Evolutionary conservation across 164 flowering plant species (phyloP).

Genomic region (Sextonia rubra): DNA sequence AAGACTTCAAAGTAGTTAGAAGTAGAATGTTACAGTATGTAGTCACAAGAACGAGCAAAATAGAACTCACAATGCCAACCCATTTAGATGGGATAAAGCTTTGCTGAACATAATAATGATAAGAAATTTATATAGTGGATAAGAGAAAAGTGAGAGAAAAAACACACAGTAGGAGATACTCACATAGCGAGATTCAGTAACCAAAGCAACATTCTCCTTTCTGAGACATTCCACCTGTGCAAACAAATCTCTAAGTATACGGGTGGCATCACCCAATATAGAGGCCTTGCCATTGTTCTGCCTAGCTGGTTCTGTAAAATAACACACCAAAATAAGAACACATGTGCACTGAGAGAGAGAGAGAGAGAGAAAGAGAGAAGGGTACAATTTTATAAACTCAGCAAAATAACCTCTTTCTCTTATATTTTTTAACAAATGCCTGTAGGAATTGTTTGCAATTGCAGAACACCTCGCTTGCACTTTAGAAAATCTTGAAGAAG

Average conservation of each 20-base stretch:
- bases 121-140: not conserved
- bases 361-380: no score
- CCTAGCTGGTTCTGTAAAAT: conserved; percentile 32
- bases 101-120: not conserved
- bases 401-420: not conserved
- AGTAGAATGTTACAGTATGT: not conserved
- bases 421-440: not conserved
- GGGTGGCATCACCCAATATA: conserved; percentile 43
- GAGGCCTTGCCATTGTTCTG: conserved; percentile 58
- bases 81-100: not conserved
- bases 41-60: no score
- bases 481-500: not conserved
- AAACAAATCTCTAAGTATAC: conserved; percentile 37
- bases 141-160: not conserved
- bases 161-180: conserved; percentile 15
- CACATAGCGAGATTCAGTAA: conserved; percentile 60
- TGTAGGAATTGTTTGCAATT: no score
- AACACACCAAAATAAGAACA: not conserved
- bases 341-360: no score
- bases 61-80: no score
- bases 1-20: not conserved
- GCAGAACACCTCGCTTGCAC: not conserved
- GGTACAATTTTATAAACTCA: no score
- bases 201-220: conserved; percentile 45
- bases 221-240: conserved; percentile 42